A percentile compares a stretch with the other conserved stretches of the same genome.
These are phyloP conservation scores for Quercus ilex DNA, from an alignment of 306 rosid species.

Conservation along the genomic window DNA sequence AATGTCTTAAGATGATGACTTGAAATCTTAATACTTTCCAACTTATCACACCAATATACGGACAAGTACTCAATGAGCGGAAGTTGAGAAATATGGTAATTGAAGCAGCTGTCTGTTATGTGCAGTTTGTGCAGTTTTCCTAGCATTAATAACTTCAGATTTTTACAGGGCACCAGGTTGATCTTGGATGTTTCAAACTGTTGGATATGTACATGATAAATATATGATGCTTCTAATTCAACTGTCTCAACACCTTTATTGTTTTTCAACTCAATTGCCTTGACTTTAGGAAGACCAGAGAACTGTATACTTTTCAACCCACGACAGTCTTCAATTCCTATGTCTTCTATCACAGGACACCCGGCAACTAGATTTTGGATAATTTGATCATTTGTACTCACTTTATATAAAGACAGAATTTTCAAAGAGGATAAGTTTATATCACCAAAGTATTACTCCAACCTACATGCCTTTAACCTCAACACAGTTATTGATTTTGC, in stretches of 20 bases:
- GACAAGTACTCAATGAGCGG: too few relatives aligned
- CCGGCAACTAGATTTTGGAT: neutral
- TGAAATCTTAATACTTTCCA: too few relatives aligned
- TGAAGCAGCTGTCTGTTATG: too few relatives aligned
- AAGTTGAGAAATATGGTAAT: too few relatives aligned
- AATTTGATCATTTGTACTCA: neutral
- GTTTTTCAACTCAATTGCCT: neutral
- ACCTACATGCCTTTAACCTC: neutral
- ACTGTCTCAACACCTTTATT: neutral
- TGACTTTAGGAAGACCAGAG: neutral
- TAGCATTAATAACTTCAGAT: too few relatives aligned
- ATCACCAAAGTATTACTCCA: neutral
- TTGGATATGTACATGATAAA: neutral
- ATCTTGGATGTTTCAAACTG: too few relatives aligned
- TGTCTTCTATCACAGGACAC: neutral
- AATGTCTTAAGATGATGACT: too few relatives aligned
- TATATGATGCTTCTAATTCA: neutral
- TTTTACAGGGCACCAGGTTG: too few relatives aligned
- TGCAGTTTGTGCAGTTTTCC: too few relatives aligned
- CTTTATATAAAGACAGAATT: neutral
- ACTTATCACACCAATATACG: too few relatives aligned
- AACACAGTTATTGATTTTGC: neutral
- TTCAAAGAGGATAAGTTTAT: conserved; percentile 2
- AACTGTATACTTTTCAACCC: neutral
- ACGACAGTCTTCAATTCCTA: neutral